Evolutionary conservation across 2,329 filamentous ascomycete genomes (phyloP).

Genomic region (Metarhizium robertsii): DNA sequence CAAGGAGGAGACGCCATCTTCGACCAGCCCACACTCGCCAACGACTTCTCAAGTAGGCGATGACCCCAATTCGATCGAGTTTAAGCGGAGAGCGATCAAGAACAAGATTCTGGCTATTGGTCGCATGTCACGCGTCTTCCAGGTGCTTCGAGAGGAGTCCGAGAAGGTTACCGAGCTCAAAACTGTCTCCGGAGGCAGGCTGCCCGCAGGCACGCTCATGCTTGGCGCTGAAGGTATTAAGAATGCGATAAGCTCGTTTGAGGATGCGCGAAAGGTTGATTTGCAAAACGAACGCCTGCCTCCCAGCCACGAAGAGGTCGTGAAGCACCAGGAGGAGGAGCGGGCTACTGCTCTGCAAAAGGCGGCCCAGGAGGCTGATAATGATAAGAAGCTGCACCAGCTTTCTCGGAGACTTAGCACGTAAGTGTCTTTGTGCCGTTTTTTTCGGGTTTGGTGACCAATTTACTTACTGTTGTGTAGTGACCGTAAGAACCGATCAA

Average conservation of each 20-base stretch:
- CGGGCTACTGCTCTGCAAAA: constrained; percentile 75
- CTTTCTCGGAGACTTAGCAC: constrained; percentile 91
- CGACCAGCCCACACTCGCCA: constrained; percentile 48
- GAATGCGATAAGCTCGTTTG: constrained; percentile 92
- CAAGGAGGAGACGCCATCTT: constrained; percentile 72
- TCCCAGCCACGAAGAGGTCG: constrained; percentile 85
- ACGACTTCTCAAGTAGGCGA: constrained; percentile 38
- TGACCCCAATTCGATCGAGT: constrained; percentile 83
- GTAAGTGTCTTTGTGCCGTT: constrained; percentile 36
- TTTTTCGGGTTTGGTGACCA: not conserved
- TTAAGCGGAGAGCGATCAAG: constrained; percentile 94
- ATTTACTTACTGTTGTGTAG: constrained; percentile 11
- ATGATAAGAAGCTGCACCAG: constrained; percentile 77
- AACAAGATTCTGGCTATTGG: constrained; percentile 99
- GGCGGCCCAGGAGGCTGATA: constrained; percentile 80
- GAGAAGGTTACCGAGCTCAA: constrained; percentile 96
- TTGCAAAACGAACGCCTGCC: constrained; percentile 92
- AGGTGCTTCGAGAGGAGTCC: constrained; percentile 93
- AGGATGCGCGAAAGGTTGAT: constrained; percentile 95
- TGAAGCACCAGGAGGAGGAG: constrained; percentile 72
- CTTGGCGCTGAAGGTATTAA: constrained; percentile 97
- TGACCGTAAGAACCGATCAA: constrained; percentile 20
- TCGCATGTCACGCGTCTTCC: constrained; percentile 93
- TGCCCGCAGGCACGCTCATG: constrained; percentile 95
- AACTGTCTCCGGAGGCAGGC: constrained; percentile 83